Percentiles rank a stretch among this genome's conserved stretches.
Conservation (phyloP, 139 green algal genomes). For the Pseudopediastrum boryanum region DNA sequence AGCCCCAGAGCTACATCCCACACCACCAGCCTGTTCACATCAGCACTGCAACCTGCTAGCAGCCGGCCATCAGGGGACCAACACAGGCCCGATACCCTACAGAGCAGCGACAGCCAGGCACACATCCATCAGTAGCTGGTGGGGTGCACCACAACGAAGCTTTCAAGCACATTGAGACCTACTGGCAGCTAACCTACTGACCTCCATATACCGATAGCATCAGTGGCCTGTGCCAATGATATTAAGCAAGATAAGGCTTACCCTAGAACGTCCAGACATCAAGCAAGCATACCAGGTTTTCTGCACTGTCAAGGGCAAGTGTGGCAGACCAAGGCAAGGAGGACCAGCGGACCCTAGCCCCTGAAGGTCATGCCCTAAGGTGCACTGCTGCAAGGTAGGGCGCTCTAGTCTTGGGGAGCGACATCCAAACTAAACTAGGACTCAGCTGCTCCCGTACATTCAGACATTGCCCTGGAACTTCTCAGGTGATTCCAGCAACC, state of each 20-base stretch:
- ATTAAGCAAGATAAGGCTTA: neutral
- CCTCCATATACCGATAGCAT: neutral
- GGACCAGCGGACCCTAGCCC: no score
- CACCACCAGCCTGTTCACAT: slow-evolving; percentile 49
- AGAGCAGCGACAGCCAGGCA: neutral
- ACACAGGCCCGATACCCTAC: slow-evolving; percentile 44
- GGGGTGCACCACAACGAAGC: neutral
- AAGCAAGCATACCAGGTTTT: no score
- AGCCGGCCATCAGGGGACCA: slow-evolving; percentile 57
- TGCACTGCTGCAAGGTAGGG: no score
- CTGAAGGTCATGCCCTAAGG: no score
- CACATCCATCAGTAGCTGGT: neutral
- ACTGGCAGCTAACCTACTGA: neutral
- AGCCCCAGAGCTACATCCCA: slow-evolving; percentile 52
- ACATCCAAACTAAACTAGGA: no score
- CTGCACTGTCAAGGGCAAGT: no score
- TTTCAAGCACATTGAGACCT: neutral
- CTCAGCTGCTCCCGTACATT: no score
- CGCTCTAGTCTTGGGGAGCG: no score
- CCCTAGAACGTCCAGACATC: neutral
- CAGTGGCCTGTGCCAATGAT: neutral
- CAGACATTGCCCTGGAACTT: no score
- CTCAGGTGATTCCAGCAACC: no score
- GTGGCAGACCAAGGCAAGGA: no score
- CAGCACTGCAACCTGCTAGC: slow-evolving; percentile 51